Conservation (phyloP, 192 early-diverging fungal species). For the Backusella psychrophila region DNA sequence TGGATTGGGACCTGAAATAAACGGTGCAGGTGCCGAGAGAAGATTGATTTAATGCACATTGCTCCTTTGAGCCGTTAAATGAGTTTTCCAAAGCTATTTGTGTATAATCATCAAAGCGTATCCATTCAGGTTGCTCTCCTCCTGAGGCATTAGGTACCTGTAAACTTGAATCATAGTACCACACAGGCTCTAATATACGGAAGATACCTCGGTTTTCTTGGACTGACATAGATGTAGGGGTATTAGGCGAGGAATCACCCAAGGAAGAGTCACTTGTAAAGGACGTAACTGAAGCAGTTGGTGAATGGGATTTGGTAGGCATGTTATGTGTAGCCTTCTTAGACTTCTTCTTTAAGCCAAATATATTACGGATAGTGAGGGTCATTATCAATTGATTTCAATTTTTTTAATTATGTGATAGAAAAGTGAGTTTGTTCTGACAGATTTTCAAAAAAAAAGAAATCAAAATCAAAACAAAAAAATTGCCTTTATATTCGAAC, state of each 20-base stretch:
- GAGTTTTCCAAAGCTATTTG: constrained; percentile 4
- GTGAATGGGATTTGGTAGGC: constrained; percentile 8
- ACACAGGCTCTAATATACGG: constrained; percentile 18
- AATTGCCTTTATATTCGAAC: neutral
- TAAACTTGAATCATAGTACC: constrained; percentile 10
- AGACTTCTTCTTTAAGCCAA: neutral
- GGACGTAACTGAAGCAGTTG: constrained; percentile 15
- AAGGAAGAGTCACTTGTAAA: neutral
- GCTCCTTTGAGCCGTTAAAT: neutral
- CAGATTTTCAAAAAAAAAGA: neutral
- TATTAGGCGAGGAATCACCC: constrained; percentile 10
- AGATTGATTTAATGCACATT: neutral
- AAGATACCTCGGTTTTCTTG: constrained; percentile 21
- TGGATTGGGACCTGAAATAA: constrained; percentile 7
- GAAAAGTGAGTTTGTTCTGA: neutral
- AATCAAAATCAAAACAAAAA: neutral
- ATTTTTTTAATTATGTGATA: neutral
- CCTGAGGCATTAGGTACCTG: neutral
- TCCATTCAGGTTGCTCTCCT: neutral
- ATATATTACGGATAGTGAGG: neutral
- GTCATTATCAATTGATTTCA: neutral
- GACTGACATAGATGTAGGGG: neutral
- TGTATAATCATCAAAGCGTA: constrained; percentile 11
- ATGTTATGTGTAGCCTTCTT: neutral
- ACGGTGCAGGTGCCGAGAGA: constrained; percentile 13